Base-by-base conservation (phyloP, 164 flowering plant genomes). In the Liquidambar formosana region DNA sequence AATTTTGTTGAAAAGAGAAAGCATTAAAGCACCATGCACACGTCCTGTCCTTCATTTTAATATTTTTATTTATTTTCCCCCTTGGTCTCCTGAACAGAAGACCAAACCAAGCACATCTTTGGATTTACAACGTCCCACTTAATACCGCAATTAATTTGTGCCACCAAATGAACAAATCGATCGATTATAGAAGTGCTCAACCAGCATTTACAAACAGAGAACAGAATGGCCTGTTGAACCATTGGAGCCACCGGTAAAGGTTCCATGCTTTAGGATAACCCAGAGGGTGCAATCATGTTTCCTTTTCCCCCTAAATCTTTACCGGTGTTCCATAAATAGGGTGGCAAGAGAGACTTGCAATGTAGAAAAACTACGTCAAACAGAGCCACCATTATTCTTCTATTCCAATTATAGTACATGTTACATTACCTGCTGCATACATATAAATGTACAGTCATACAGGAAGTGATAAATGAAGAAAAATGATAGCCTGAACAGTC, bases 381-480 rank as follows among this genome's bases (percentile, higher is more conserved):
- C 53, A 48, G 46, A 25, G 38, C 57, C 28, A 15, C 47, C 25
- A 44, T 61, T 62, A 73, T 44, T 61, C n/a, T 27, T 43, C 13
- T 11, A 65, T 63, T 27, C 47, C 46, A 41, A 22, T 2, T 33
- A 2, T 33, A 33, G 54, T 48, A 18, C 49, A 28, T 38, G 25
- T 27, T 43, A 26, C 61, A 61, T 38, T 23, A 65, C 19, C 41
- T 25, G 61, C 49, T 26, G 22, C 28, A 27, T 25, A 1, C 38
- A 18, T 15, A 8, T 23, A 44, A 8, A 21, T 61, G 46, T 19
- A 25, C 12, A 57, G 25, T 25, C 8, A 25, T 14, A 38, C 12
- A 57, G 13, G 25, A n/a, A 49, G 53, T 15, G 53, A 49, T 49
- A 16, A 25, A 25, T 25, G 18, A 25, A 12, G 38, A 8, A 3